These are phyloP conservation scores for Seiridium cupressi DNA, from an alignment of 2,329 filamentous ascomycete genomes.

Conservation along the genomic window DNA sequence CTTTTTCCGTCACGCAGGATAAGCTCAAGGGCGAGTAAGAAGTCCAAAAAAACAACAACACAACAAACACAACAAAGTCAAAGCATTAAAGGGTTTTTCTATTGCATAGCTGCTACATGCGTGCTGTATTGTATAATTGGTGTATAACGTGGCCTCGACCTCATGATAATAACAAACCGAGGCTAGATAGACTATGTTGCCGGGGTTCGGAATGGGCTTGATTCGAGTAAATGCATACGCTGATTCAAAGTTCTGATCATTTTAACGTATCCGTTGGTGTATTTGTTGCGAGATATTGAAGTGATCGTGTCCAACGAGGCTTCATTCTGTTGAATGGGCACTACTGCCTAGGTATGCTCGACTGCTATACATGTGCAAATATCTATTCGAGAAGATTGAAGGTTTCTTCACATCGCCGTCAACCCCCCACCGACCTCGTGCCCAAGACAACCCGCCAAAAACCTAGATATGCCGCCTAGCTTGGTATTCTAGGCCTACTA, in stretches of 20 bases:
- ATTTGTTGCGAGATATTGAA: background rate
- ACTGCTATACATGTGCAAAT: too few species aligned
- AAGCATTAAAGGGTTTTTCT: constrained; percentile 17
- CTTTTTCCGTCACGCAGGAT: constrained; percentile 64
- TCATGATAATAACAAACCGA: constrained; percentile 11
- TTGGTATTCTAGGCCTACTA: too few species aligned
- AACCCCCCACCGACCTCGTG: too few species aligned
- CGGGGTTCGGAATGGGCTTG: constrained; percentile 14
- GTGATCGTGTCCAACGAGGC: too few species aligned
- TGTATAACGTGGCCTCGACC: constrained; percentile 28
- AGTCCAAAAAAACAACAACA: background rate
- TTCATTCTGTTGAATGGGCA: too few species aligned
- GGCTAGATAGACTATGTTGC: constrained; percentile 23
- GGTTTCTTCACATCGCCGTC: too few species aligned
- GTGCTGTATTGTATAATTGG: constrained; percentile 26
- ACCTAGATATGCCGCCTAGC: too few species aligned
- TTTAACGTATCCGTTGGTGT: background rate
- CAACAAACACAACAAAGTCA: background rate
- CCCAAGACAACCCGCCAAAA: too few species aligned
- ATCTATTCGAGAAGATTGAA: too few species aligned
- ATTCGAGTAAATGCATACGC: constrained; percentile 20
- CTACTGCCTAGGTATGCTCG: too few species aligned
- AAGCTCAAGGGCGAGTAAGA: constrained; percentile 66
- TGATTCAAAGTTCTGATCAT: constrained; percentile 9
- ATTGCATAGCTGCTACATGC: constrained; percentile 9